A percentile compares a stretch with the other conserved stretches of the same genome.
Conservation (phyloP, 2,329 filamentous ascomycete genomes). For the Botrytis porri region DNA sequence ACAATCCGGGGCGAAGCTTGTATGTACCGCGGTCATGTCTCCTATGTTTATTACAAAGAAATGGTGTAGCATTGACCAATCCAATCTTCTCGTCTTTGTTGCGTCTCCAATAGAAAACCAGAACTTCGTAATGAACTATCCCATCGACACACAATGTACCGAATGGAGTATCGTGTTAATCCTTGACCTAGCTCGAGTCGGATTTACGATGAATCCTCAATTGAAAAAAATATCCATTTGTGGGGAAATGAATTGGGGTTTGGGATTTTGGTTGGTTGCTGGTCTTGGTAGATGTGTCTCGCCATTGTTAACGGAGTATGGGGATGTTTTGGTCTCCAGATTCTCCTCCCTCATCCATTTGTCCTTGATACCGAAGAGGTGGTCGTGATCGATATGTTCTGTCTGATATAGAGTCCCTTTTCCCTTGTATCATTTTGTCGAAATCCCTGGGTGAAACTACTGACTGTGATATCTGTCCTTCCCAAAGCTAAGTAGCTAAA, state of each 20-base stretch:
- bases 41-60: not conserved
- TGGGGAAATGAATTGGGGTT: not conserved
- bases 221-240: constrained; percentile 2
- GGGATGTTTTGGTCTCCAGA: not conserved
- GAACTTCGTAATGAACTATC: not conserved
- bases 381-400: not conserved
- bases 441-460: not conserved
- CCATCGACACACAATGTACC: not conserved
- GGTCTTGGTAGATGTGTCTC: not conserved
- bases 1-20: not conserved
- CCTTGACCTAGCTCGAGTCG: not conserved
- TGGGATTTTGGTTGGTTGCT: not conserved
- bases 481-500: not conserved
- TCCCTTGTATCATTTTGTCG: not conserved
- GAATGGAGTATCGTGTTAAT: constrained; percentile 5
- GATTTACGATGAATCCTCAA: not conserved
- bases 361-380: not conserved
- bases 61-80: not conserved
- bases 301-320: not conserved
- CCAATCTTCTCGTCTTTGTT: not conserved
- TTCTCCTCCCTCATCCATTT: not conserved
- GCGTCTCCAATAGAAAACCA: not conserved
- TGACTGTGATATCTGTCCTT: not conserved
- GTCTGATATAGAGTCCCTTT: not conserved
- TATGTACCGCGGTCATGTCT: not conserved